A percentile compares a stretch with the other conserved stretches of the same genome.
These are phyloP conservation scores for Porphyridium purpureum DNA, from an alignment of 23 red algal genomes.

Conservation along the genomic window DNA sequence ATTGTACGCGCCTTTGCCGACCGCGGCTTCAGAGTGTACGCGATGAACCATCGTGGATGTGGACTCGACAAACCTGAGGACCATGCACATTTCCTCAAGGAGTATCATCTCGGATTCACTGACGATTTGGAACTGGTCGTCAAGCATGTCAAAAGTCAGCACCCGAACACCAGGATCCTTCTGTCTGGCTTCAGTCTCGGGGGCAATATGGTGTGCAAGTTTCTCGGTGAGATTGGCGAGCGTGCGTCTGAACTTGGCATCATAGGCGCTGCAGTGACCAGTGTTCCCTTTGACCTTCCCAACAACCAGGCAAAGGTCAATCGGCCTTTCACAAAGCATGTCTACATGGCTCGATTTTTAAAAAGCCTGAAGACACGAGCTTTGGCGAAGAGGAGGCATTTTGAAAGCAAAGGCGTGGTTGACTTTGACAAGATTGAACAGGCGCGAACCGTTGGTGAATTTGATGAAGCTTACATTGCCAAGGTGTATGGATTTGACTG, in stretches of 20 bases:
- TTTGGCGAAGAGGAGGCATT: slow-evolving; percentile 10
- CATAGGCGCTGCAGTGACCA: slow-evolving; percentile 36
- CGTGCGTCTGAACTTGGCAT: slow-evolving; percentile 17
- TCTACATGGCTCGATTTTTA: slow-evolving; percentile 52
- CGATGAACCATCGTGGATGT: slow-evolving; percentile 74
- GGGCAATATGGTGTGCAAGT: slow-evolving; percentile 70
- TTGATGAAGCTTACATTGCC: slow-evolving; percentile 76
- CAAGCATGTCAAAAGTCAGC: background rate
- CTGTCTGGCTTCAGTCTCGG: slow-evolving; percentile 75
- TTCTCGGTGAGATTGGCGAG: slow-evolving; percentile 20
- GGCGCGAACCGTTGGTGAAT: slow-evolving; percentile 45
- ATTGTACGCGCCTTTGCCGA: slow-evolving; percentile 30
- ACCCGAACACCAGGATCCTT: background rate
- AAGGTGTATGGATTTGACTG: slow-evolving; percentile 71
- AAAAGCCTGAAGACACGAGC: slow-evolving; percentile 30
- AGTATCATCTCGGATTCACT: slow-evolving; percentile 82
- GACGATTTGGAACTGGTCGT: slow-evolving; percentile 48
- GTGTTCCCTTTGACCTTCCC: slow-evolving; percentile 69
- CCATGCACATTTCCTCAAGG: slow-evolving; percentile 19
- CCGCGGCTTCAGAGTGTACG: slow-evolving; percentile 17
- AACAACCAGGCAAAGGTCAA: slow-evolving; percentile 50
- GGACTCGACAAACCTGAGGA: slow-evolving; percentile 7
- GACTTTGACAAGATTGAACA: slow-evolving; percentile 16
- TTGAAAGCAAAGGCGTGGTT: background rate
- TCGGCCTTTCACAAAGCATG: slow-evolving; percentile 17